phyloP scores from a whole-genome alignment of 495 filamentous ascomycete species.

The Xylaria longipes region DNA sequence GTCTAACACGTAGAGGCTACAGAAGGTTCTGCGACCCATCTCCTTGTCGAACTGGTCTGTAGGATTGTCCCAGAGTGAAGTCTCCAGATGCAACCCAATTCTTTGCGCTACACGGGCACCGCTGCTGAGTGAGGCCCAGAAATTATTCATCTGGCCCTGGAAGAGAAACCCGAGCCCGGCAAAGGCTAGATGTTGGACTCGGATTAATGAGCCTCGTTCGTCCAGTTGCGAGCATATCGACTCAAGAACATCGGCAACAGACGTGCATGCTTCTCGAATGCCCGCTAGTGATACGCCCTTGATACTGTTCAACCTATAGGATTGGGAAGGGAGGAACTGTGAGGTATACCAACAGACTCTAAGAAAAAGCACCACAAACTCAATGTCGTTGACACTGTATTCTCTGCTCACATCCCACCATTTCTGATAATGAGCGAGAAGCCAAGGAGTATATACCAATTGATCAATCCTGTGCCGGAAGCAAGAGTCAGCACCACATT shows the following conservation, averaged over 20 bases:
- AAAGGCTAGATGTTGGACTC: constrained; percentile 30
- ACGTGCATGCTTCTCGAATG: constrained; percentile 7
- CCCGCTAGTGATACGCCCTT: constrained; percentile 32
- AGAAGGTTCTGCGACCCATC: constrained; percentile 35
- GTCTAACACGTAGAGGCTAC: constrained; percentile 41
- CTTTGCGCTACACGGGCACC: constrained; percentile 33
- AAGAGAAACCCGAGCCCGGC: constrained; percentile 15
- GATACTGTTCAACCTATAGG: constrained; percentile 33
- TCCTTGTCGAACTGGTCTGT: constrained; percentile 33
- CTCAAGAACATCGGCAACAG: constrained; percentile 7
- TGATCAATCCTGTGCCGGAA: constrained; percentile 24
- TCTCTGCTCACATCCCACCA: constrained; percentile 23
- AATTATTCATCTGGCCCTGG: constrained; percentile 22
- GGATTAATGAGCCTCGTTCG: constrained; percentile 24
- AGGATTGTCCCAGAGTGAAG: neutral
- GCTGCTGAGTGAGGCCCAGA: constrained; percentile 18
- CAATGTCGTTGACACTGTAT: constrained; percentile 27
- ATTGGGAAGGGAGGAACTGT: constrained; percentile 38
- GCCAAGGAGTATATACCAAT: constrained; percentile 22
- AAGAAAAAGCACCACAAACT: constrained; percentile 40
- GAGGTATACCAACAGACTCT: constrained; percentile 37
- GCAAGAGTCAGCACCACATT: neutral
- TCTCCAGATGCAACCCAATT: constrained; percentile 30
- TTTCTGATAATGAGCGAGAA: constrained; percentile 24
- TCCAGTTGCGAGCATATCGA: constrained; percentile 16